Percentiles rank a stretch among this genome's conserved stretches.
phyloP scores from a whole-genome alignment of 345 rosid genomes.

The Lepidium aucheri region DNA sequence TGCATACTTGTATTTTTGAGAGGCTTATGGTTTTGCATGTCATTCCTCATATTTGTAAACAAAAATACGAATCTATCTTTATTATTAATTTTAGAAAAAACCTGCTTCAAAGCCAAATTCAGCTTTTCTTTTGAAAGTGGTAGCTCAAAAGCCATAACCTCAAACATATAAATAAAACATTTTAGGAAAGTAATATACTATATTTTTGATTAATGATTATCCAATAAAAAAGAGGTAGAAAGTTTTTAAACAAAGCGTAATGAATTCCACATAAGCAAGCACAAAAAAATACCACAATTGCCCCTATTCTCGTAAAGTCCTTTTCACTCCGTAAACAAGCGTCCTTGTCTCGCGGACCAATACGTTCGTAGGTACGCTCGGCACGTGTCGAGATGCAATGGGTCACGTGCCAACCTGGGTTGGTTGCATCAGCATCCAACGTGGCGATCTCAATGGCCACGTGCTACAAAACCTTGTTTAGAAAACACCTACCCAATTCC shows the following conservation, averaged over 20 bases:
- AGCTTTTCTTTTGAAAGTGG: not conserved
- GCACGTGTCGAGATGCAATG: conserved; percentile 22
- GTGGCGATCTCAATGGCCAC: conserved; percentile 40
- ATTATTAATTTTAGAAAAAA: not conserved
- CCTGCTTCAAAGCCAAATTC: not conserved
- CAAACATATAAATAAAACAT: not conserved
- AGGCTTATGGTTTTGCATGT: no score
- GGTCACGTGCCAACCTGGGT: conserved; percentile 30
- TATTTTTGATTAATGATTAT: not conserved
- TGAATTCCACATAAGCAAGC: conserved; percentile 16
- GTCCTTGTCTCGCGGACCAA: conserved; percentile 23
- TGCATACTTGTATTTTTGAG: no score
- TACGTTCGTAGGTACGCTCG: conserved; percentile 10
- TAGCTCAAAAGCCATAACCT: conserved; percentile 1
- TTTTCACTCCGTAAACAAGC: not conserved
- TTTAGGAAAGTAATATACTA: not conserved
- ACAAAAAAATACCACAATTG: fast-evolving
- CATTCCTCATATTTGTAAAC: not conserved
- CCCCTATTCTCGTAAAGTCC: not conserved
- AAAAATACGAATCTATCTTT: conserved; percentile 11
- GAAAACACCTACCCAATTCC: conserved; percentile 19
- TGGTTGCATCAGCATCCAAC: conserved; percentile 40
- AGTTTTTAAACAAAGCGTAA: not conserved
- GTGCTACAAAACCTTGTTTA: conserved; percentile 34
- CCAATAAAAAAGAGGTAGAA: not conserved